A percentile compares a stretch with the other conserved stretches of the same genome.
These are phyloP conservation scores for Hanseniaspora clermontiae DNA, from an alignment of 805 yeast species.

Conservation along the genomic window DNA sequence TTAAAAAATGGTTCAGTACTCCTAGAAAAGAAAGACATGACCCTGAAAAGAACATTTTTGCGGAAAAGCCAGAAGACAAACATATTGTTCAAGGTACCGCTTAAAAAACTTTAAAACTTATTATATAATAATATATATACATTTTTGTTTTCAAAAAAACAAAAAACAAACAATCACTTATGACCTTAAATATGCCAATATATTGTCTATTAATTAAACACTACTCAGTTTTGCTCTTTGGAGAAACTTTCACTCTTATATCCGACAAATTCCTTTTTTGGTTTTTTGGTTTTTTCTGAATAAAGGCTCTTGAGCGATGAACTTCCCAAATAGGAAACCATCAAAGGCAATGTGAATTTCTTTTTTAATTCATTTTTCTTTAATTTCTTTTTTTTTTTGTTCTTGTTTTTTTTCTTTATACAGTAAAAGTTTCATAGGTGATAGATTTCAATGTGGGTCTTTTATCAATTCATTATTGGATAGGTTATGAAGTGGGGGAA, in stretches of 20 bases:
- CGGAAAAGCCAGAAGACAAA: slow-evolving; percentile 31
- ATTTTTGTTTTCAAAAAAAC: neutral
- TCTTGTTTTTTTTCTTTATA: neutral
- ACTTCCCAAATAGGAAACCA: neutral
- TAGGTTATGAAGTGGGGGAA: no score
- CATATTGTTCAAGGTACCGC: slow-evolving; percentile 16
- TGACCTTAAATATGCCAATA: no score
- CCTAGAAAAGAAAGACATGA: slow-evolving; percentile 38
- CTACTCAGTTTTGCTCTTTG: neutral
- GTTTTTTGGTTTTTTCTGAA: no score
- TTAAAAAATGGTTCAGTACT: slow-evolving; percentile 32
- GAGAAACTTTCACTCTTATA: neutral
- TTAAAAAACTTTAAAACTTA: neutral
- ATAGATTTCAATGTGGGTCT: no score
- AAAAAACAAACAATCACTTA: no score
- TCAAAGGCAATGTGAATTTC: no score
- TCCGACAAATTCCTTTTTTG: neutral
- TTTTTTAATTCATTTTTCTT: neutral
- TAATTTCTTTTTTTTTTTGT: neutral
- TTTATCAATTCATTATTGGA: no score
- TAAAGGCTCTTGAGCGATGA: neutral
- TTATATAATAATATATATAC: neutral
- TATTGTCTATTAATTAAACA: neutral
- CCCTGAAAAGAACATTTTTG: slow-evolving; percentile 34
- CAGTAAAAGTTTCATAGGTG: no score